Percentiles rank a stretch among this genome's conserved stretches.
phyloP scores from a whole-genome alignment of 176 grass and related monocot species.

The Hordeum marinum region DNA sequence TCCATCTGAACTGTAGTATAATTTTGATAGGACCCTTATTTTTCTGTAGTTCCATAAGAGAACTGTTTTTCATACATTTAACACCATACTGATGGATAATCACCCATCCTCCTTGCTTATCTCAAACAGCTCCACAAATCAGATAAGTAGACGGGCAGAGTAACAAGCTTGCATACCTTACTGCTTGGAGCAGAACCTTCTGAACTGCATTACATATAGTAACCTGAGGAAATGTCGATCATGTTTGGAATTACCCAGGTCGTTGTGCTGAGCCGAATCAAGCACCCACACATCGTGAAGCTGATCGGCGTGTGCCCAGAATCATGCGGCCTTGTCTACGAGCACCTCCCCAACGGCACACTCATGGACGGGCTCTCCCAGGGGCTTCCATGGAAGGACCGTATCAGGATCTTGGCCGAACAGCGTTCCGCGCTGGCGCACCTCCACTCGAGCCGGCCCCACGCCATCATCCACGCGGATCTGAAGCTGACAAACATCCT shows the following conservation, averaged over 20 bases:
- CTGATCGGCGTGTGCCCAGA: constrained; percentile 64
- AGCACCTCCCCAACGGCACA: constrained; percentile 57
- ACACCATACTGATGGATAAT: neutral
- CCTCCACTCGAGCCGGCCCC: constrained; percentile 51
- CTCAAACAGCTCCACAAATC: neutral
- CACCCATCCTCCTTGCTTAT: neutral
- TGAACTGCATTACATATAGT: neutral
- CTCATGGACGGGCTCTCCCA: constrained; percentile 42
- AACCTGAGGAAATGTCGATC: neutral
- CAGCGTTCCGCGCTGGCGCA: constrained; percentile 47
- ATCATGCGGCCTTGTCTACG: constrained; percentile 49
- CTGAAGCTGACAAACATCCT: constrained; percentile 71
- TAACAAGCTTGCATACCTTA: neutral
- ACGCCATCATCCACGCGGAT: constrained; percentile 65
- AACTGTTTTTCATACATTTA: neutral
- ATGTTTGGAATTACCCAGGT: constrained; percentile 37
- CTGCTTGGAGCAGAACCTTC: neutral
- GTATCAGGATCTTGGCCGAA: constrained; percentile 44
- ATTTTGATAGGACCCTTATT: neutral
- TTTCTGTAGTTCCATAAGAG: neutral
- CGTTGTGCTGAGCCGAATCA: constrained; percentile 40
- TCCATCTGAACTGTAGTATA: neutral
- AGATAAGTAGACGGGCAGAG: neutral
- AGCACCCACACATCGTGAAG: constrained; percentile 63
- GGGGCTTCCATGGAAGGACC: constrained; percentile 50